Evolutionary conservation across 805 yeast species (phyloP).

Genomic region (Kodamaea kaohsiungensis): DNA sequence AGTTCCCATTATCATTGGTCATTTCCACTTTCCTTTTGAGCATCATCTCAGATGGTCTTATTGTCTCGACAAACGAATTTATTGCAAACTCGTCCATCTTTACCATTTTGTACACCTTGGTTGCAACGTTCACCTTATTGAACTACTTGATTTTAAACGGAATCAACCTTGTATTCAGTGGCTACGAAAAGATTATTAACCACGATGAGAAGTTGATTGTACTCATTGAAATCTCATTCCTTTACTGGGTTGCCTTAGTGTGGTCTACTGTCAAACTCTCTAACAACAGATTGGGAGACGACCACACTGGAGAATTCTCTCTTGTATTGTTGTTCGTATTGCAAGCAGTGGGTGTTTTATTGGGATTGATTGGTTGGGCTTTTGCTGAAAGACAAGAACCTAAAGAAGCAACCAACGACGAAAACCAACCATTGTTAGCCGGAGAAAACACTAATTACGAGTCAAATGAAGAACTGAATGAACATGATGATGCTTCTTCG

Average conservation of each 20-base stretch:
- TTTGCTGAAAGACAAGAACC: slow-evolving; percentile 14
- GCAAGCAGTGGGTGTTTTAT: slow-evolving; percentile 46
- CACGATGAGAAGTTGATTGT: slow-evolving; percentile 60
- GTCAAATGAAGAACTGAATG: slow-evolving; percentile 15
- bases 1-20: slow-evolving; percentile 60
- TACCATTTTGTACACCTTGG: slow-evolving; percentile 38
- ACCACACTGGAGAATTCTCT: slow-evolving; percentile 56
- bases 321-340: slow-evolving; percentile 48
- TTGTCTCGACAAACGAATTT: slow-evolving; percentile 27
- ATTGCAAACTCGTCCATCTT: slow-evolving; percentile 41
- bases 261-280: slow-evolving; percentile 47
- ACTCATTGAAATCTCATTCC: slow-evolving; percentile 52
- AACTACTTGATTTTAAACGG: slow-evolving; percentile 59
- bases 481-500: slow-evolving; percentile 11
- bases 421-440: slow-evolving; percentile 33
- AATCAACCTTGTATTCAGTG: slow-evolving; percentile 33
- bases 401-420: neutral
- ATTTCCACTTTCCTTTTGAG: slow-evolving; percentile 41
- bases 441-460: slow-evolving; percentile 9
- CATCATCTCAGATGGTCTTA: slow-evolving; percentile 19
- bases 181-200: slow-evolving; percentile 31
- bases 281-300: slow-evolving; percentile 40
- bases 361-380: slow-evolving; percentile 55
- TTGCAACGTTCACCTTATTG: slow-evolving; percentile 50
- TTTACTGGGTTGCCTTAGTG: slow-evolving; percentile 59